phyloP scores from a whole-genome alignment of 768 basidiomycete genomes.

The Termitomyces sp. region DNA sequence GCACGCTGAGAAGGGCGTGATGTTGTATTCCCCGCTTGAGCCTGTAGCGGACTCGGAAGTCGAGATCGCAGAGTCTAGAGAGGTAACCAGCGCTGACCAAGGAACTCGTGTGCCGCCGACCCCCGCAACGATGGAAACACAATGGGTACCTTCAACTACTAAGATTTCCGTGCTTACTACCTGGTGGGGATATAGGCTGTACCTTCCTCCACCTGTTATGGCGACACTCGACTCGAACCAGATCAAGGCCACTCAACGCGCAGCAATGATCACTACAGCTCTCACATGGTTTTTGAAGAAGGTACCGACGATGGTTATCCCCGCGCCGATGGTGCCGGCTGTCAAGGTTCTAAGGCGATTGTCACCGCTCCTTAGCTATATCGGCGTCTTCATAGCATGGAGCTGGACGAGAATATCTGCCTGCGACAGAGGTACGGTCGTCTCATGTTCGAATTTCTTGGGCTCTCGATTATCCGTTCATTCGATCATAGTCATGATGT shows the following conservation, averaged over 20 bases:
- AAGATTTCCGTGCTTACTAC: slow-evolving; percentile 69
- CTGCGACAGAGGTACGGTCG: slow-evolving; percentile 56
- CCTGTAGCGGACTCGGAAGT: slow-evolving; percentile 59
- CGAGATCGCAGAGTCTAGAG: slow-evolving; percentile 58
- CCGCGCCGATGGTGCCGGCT: slow-evolving; percentile 53
- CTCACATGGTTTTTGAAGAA: slow-evolving; percentile 67
- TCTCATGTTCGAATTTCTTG: background rate
- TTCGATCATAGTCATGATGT: background rate
- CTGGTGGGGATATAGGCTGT: slow-evolving; percentile 82
- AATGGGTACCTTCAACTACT: slow-evolving; percentile 71
- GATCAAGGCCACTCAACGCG: slow-evolving; percentile 66
- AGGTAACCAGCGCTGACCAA: slow-evolving; percentile 40
- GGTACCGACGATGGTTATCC: slow-evolving; percentile 56
- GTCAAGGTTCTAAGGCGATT: slow-evolving; percentile 56
- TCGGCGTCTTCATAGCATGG: slow-evolving; percentile 77
- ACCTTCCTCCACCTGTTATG: slow-evolving; percentile 73
- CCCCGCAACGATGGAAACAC: slow-evolving; percentile 24
- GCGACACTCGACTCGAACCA: slow-evolving; percentile 55
- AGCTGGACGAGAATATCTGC: slow-evolving; percentile 64
- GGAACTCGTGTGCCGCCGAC: slow-evolving; percentile 10
- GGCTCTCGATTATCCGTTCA: background rate
- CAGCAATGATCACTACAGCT: slow-evolving; percentile 69
- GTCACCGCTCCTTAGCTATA: slow-evolving; percentile 62
- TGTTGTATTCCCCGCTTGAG: slow-evolving; percentile 72
- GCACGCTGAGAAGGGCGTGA: slow-evolving; percentile 51